These are phyloP conservation scores for Blastocystis sp. DNA, from an alignment of 352 stramenopile species.

Conservation along the genomic window DNA sequence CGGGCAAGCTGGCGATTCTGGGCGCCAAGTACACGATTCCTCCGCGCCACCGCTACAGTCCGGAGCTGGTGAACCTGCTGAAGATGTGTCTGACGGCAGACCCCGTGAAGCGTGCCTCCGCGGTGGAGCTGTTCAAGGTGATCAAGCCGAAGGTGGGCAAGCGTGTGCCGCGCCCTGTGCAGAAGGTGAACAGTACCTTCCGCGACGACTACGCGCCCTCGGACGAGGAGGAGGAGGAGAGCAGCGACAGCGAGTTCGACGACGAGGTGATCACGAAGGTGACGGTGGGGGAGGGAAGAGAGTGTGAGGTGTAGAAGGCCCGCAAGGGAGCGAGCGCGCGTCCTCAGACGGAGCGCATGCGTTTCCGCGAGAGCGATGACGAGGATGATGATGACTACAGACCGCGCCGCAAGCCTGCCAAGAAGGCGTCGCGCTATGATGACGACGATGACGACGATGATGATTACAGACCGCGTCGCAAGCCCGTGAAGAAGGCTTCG, in stretches of 20 bases:
- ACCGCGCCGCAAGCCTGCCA: background rate
- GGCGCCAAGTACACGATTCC: conserved; percentile 82
- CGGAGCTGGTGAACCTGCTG: conserved; percentile 74
- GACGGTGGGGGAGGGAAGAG: background rate
- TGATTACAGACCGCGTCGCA: background rate
- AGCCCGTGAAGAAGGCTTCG: conserved; percentile 9
- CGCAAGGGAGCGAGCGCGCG: background rate
- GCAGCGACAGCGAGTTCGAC: background rate
- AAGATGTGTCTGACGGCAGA: conserved; percentile 78
- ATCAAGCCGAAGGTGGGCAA: conserved; percentile 24
- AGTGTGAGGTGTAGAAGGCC: background rate
- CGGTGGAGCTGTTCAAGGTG: conserved; percentile 77
- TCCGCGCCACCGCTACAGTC: conserved; percentile 75
- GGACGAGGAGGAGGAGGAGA: background rate
- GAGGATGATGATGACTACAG: background rate
- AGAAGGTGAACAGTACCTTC: background rate
- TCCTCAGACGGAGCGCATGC: background rate
- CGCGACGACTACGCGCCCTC: background rate
- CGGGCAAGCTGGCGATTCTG: conserved; percentile 77
- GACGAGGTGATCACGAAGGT: conserved; percentile 9
- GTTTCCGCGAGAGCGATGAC: background rate
- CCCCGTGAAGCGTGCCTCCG: too few relatives aligned
- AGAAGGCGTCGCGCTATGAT: background rate
- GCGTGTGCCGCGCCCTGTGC: background rate
- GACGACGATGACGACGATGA: background rate